Percentiles rank a stretch among this genome's conserved stretches.
Evolutionary conservation across 495 filamentous ascomycete species (phyloP).

Genomic region (Aspergillus funiculosus): DNA sequence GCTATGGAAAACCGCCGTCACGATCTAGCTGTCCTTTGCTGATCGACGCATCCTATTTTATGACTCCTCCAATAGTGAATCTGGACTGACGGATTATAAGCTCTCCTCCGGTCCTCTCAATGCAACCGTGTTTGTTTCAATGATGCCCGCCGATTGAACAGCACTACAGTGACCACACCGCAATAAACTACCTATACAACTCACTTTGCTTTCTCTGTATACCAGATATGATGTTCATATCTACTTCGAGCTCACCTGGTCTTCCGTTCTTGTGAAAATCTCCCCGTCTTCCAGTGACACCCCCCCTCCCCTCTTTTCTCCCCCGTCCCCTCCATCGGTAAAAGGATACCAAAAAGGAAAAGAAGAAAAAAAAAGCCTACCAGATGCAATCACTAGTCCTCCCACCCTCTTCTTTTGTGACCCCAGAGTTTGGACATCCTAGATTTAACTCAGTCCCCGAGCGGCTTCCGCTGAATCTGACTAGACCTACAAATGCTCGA

Average conservation of each 20-base stretch:
- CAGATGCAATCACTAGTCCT: conserved; percentile 49
- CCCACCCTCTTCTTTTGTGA: conserved; percentile 40
- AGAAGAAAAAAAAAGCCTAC: conserved; percentile 7
- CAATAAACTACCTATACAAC: conserved; percentile 11
- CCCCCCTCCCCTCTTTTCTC: too few species aligned
- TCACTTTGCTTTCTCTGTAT: too few species aligned
- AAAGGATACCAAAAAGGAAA: conserved; percentile 13
- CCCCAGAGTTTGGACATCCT: conserved; percentile 38
- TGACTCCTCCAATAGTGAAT: conserved; percentile 44
- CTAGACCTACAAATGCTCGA: conserved; percentile 62
- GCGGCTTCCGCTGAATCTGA: conserved; percentile 63
- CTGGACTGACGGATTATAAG: conserved; percentile 37
- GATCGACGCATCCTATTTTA: conserved; percentile 41
- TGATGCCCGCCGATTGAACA: conserved; percentile 29
- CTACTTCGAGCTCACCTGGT: conserved; percentile 16
- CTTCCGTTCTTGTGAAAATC: conserved; percentile 26
- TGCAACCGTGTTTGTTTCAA: conserved; percentile 22
- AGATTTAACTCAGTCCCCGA: conserved; percentile 51
- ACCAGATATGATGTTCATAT: conserved; percentile 34
- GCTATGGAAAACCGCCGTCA: conserved; percentile 42
- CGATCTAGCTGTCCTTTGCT: conserved; percentile 39
- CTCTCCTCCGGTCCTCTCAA: conserved; percentile 30
- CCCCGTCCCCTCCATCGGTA: too few species aligned
- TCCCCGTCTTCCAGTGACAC: background rate
- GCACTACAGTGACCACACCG: too few species aligned